Conservation (phyloP, 176 grass and related monocot species). For the Bonia amplexicaulis region DNA sequence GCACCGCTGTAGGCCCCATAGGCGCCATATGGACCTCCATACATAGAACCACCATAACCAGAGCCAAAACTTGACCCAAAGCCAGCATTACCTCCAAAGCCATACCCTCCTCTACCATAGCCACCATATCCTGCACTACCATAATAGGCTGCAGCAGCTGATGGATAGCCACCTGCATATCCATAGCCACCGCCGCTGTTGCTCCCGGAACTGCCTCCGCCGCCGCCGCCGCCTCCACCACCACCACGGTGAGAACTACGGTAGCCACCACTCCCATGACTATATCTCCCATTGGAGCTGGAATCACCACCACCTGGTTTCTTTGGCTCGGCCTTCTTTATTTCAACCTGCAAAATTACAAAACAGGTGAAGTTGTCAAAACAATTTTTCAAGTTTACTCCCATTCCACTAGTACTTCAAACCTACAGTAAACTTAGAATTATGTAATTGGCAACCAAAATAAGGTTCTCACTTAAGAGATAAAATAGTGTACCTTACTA, state of each 20-base stretch:
- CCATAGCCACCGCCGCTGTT: conserved; percentile 31
- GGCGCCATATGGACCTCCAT: conserved; percentile 54
- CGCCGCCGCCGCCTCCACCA: conserved; percentile 11
- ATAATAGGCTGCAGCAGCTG: conserved; percentile 45
- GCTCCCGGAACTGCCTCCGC: conserved; percentile 20
- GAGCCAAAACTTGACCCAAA: conserved; percentile 58
- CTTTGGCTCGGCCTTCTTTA: conserved; percentile 97
- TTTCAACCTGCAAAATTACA: conserved; percentile 73
- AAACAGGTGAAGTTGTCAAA: background rate
- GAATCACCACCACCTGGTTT: conserved; percentile 67
- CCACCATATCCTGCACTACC: conserved; percentile 61
- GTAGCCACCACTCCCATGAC: conserved; percentile 34
- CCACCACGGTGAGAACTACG: conserved; percentile 49
- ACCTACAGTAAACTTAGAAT: background rate
- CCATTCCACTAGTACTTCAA: background rate
- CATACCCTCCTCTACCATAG: conserved; percentile 58
- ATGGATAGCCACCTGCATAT: conserved; percentile 50
- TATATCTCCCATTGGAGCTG: conserved; percentile 45
- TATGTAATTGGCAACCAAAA: background rate
- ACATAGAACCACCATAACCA: conserved; percentile 68
- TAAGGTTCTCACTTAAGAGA: background rate
- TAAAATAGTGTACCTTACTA: background rate
- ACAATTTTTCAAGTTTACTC: background rate
- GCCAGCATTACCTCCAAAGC: conserved; percentile 43
- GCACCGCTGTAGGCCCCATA: conserved; percentile 50